These are phyloP conservation scores for Pezicula radicicola DNA, from an alignment of 2,329 filamentous ascomycete species.

Conservation along the genomic window DNA sequence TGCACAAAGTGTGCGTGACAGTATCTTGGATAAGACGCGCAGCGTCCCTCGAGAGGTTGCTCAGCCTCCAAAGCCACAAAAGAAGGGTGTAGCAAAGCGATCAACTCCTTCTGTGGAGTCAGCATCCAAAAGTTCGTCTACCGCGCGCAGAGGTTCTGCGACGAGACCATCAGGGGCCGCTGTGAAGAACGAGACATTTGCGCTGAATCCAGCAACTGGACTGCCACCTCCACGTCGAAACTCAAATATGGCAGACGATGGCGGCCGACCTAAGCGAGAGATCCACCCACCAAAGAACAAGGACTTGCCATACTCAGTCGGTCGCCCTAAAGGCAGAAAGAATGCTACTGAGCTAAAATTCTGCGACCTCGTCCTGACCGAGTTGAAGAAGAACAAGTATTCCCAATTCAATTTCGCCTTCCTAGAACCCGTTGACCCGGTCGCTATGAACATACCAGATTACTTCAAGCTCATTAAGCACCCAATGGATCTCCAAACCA, in stretches of 20 bases:
- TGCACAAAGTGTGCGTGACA: conserved; percentile 54
- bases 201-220: conserved; percentile 68
- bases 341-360: conserved; percentile 86
- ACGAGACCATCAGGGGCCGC: conserved; percentile 30
- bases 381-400: conserved; percentile 75
- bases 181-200: conserved; percentile 59
- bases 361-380: conserved; percentile 75
- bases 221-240: conserved; percentile 82
- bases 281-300: conserved; percentile 90
- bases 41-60: conserved; percentile 42
- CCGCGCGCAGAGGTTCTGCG: conserved; percentile 34
- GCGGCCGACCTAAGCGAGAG: conserved; percentile 82
- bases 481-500: conserved; percentile 91
- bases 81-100: conserved; percentile 46
- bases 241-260: conserved; percentile 67
- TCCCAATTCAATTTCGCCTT: conserved; percentile 69
- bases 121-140: conserved; percentile 25
- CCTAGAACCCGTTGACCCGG: conserved; percentile 82
- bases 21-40: conserved; percentile 53
- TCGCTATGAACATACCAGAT: conserved; percentile 87
- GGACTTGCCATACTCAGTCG: conserved; percentile 79
- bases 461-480: conserved; percentile 95
- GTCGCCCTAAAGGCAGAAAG: conserved; percentile 85
- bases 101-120: conserved; percentile 34
- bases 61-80: conserved; percentile 57